Conservation (phyloP, 2,329 filamentous ascomycete genomes). For the Aspergillus spinulosporus region DNA sequence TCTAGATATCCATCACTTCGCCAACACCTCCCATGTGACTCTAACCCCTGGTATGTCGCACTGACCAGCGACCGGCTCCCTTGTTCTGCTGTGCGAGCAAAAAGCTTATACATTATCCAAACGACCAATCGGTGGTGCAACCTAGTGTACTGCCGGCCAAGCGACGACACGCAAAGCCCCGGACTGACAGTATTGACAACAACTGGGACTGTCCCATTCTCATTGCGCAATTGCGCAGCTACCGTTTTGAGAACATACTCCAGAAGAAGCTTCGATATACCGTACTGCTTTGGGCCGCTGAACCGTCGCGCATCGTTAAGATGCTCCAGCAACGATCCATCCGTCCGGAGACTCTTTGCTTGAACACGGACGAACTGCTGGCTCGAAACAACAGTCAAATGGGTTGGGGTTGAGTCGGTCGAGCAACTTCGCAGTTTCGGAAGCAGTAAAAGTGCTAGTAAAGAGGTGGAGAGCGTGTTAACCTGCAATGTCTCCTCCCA, state of each 20-base stretch:
- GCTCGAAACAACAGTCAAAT: constrained; percentile 50
- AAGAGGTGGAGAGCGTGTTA: constrained; percentile 58
- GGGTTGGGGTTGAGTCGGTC: constrained; percentile 32
- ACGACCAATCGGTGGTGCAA: constrained; percentile 37
- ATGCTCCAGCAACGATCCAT: constrained; percentile 34
- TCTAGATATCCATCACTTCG: constrained; percentile 41
- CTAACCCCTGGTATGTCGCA: constrained; percentile 43
- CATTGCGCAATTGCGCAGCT: constrained; percentile 31
- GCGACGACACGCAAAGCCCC: constrained; percentile 45
- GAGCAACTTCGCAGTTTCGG: constrained; percentile 46
- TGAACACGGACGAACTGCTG: constrained; percentile 40
- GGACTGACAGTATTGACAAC: constrained; percentile 50
- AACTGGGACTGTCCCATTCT: constrained; percentile 40
- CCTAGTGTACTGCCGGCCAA: constrained; percentile 43
- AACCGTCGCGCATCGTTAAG: constrained; percentile 35
- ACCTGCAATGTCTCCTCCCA: constrained; percentile 59
- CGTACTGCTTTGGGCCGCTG: constrained; percentile 39
- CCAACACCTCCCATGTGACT: constrained; percentile 49
- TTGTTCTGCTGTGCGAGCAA: constrained; percentile 46
- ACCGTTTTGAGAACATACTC: constrained; percentile 45
- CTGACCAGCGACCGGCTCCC: constrained; percentile 47
- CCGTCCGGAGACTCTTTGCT: constrained; percentile 32
- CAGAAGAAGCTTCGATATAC: constrained; percentile 45
- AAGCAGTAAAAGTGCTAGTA: constrained; percentile 56
- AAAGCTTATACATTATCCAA: constrained; percentile 39